Conservation (phyloP, 768 basidiomycete species). For the Hortiboletus flavorubellus region DNA sequence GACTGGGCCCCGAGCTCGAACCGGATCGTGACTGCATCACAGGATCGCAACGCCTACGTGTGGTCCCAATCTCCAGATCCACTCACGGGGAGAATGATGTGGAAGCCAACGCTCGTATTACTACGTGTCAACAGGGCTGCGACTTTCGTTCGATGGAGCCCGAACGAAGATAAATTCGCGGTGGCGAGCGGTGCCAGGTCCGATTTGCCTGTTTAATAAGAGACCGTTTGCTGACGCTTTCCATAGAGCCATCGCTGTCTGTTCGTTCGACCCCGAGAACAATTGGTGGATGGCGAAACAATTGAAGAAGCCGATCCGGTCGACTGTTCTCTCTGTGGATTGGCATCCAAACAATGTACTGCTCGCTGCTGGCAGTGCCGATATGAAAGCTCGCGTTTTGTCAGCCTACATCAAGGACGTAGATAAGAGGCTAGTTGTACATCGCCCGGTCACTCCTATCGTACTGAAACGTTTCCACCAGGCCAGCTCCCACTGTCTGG, state of each 20-base stretch:
- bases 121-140: constrained; percentile 95
- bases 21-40: constrained; percentile 97
- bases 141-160: constrained; percentile 94
- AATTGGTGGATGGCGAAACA: constrained; percentile 99
- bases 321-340: constrained; percentile 90
- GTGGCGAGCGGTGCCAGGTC: constrained; percentile 95
- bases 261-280: constrained; percentile 95
- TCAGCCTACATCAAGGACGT: constrained; percentile 99
- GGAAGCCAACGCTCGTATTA: constrained; percentile 97
- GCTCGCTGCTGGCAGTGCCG: constrained; percentile 94
- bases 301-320: constrained; percentile 95
- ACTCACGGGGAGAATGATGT: constrained; percentile 63
- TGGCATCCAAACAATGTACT: constrained; percentile 99
- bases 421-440: constrained; percentile 71
- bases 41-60: constrained; percentile 98
- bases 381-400: constrained; percentile 96
- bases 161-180: constrained; percentile 97
- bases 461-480: constrained; percentile 30
- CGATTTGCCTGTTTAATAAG: background rate
- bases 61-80: constrained; percentile 85
- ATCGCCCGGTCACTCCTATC: background rate
- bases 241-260: constrained; percentile 85
- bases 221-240: background rate
- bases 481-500: constrained; percentile 89
- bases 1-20: constrained; percentile 98